Evolutionary conservation across 768 basidiomycete species (phyloP), one percentile per base, ranked within the genome.

Genomic region (Daedaleopsis nitida): DNA sequence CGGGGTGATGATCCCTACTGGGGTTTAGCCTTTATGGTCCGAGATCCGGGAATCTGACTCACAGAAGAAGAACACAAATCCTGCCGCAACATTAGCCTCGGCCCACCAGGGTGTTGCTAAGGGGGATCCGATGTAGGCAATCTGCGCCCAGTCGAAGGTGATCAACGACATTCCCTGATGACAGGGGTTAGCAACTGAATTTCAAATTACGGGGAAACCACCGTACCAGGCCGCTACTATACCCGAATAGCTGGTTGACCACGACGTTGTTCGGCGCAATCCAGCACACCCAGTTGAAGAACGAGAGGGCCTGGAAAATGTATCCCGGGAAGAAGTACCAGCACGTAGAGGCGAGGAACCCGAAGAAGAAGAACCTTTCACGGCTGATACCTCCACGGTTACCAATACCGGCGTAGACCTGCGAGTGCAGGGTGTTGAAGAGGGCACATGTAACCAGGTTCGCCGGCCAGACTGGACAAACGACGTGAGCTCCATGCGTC

Each of bases 231-330:
- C 57, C 65, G n/a, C 32, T 63, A 53, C 59, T 67, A 60, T 85
- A 72, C 80, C 62, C 90, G 65, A 92, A 92, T 65, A 92, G 68
- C 62, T 76, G 76, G 68, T 77, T 78, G 48, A 79, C 67, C 48
- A 73, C 66, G 14, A 69, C 52, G 68, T 78, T 78, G 64, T 76
- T 64, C 35, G 80, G 80, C 27, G 67, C 75, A 49, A 81, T 81
- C 81, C 81, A 81, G 68, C 78, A 80, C 10, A 87, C 85, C 91
- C 93, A 96, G 73, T 88, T 92, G 78, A 95, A 94, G 61, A 88
- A 78, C 64, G 88, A 90, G 50, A 95, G 79, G 16, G 84, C 91
- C 12, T 88, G 90, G 81, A 91, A 96, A 52, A 96, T 76, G 73
- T 88, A 94, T 5, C 91, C 91, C 1, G 94, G 94, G 74, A 75